Conservation (phyloP, 179 eudicot species). For the Amaranthus tricolor region DNA sequence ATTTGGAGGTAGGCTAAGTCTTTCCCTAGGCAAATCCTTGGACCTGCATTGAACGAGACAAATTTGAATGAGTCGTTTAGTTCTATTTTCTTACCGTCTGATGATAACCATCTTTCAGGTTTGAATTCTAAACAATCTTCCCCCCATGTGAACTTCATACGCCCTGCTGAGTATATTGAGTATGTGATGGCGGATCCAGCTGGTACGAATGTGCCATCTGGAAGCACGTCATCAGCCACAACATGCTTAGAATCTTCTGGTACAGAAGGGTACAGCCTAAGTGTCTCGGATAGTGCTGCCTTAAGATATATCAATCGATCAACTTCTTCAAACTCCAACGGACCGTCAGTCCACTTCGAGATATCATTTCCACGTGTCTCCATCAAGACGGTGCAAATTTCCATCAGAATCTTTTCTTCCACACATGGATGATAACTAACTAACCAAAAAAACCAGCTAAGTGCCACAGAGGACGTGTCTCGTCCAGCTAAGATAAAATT, state of each 20-base stretch:
- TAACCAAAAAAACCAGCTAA: conserved; percentile 73
- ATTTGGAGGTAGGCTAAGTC: conserved; percentile 60
- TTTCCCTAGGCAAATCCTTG: conserved; percentile 62
- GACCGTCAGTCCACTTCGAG: conserved; percentile 44
- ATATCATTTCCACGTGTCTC: conserved; percentile 56
- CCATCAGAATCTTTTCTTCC: conserved; percentile 49
- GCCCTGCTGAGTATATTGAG: conserved; percentile 54
- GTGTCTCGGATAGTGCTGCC: conserved; percentile 61
- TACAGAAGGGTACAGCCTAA: conserved; percentile 58
- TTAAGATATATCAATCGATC: conserved; percentile 52
- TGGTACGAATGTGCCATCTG: conserved; percentile 63
- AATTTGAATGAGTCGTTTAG: conserved; percentile 43
- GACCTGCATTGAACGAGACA: conserved; percentile 66
- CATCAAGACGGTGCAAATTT: conserved; percentile 44
- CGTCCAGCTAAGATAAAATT: conserved; percentile 69
- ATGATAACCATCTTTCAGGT: conserved; percentile 61
- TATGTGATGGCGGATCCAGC: conserved; percentile 59
- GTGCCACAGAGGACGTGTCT: conserved; percentile 63
- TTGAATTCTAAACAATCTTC: conserved; percentile 56
- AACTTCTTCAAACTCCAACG: conserved; percentile 55
- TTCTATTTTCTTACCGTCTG: conserved; percentile 35
- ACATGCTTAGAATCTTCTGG: conserved; percentile 68
- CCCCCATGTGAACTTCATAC: conserved; percentile 66
- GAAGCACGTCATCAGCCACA: conserved; percentile 45
- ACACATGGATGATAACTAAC: conserved; percentile 43